A percentile compares a stretch with the other conserved stretches of the same genome.
phyloP scores from a whole-genome alignment of 495 filamentous ascomycete genomes.

The Aspergillus homomorphus region DNA sequence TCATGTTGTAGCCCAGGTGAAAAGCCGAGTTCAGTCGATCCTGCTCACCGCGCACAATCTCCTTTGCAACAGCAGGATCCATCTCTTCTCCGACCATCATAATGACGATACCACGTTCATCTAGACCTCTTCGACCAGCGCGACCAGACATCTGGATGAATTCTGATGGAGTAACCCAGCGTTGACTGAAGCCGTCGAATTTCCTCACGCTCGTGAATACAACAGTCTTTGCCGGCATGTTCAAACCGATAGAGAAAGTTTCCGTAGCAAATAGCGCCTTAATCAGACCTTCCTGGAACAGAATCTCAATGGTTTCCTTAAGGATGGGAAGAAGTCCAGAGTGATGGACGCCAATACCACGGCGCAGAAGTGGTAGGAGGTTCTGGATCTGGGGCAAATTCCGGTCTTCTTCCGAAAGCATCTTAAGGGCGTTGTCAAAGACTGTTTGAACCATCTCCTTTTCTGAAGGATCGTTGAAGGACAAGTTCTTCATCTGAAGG shows the following conservation, averaged over 20 bases:
- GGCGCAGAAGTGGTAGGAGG: constrained; percentile 82
- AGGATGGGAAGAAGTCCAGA: constrained; percentile 92
- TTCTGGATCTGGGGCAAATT: constrained; percentile 84
- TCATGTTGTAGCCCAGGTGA: constrained; percentile 99
- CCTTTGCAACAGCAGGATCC: constrained; percentile 88
- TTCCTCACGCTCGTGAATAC: constrained; percentile 96
- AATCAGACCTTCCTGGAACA: constrained; percentile 97
- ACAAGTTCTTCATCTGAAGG: constrained; percentile 74
- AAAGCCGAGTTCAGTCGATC: constrained; percentile 97
- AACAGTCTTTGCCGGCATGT: constrained; percentile 99
- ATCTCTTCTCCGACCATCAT: constrained; percentile 99
- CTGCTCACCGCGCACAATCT: constrained; percentile 93
- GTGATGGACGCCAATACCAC: constrained; percentile 96
- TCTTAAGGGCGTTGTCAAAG: constrained; percentile 84
- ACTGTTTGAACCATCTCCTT: constrained; percentile 93
- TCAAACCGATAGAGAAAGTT: constrained; percentile 96
- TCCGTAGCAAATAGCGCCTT: constrained; percentile 98
- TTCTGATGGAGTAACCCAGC: constrained; percentile 91
- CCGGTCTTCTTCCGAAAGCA: constrained; percentile 87
- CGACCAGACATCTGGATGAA: constrained; percentile 99
- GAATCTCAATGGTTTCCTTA: constrained; percentile 97
- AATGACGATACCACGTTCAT: constrained; percentile 97
- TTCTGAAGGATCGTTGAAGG: constrained; percentile 98
- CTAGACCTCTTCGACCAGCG: constrained; percentile 92
- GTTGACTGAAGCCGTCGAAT: constrained; percentile 77